Evolutionary conservation across 1,284 basidiomycete species (phyloP).

Genomic region (Leccinum holopus): DNA sequence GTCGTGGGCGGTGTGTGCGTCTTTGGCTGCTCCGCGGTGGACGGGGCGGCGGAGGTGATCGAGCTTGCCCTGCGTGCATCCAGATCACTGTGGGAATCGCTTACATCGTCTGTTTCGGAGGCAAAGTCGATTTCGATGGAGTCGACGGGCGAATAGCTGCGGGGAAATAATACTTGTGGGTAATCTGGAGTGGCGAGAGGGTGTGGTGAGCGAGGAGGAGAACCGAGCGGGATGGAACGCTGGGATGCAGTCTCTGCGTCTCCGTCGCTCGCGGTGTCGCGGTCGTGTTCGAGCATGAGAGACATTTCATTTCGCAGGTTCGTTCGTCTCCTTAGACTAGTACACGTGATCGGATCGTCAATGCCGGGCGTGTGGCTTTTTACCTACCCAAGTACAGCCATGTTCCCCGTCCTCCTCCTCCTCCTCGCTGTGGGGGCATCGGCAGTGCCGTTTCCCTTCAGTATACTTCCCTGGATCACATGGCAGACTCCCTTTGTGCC

Average conservation of each 20-base stretch:
- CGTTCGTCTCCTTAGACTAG: neutral
- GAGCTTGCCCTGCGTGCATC: slow-evolving; percentile 42
- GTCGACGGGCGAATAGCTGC: slow-evolving; percentile 46
- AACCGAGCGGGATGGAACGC: slow-evolving; percentile 71
- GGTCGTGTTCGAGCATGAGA: slow-evolving; percentile 2
- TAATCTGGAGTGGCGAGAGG: slow-evolving; percentile 34
- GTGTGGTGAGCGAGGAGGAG: slow-evolving; percentile 49
- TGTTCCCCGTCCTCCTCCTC: slow-evolving; percentile 5
- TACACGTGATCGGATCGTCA: slow-evolving; percentile 21
- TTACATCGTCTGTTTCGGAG: slow-evolving; percentile 53
- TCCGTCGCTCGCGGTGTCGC: slow-evolving; percentile 36
- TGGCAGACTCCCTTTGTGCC: slow-evolving; percentile 18
- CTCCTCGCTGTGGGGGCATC: slow-evolving; percentile 13
- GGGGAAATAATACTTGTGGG: slow-evolving; percentile 39
- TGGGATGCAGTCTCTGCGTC: slow-evolving; percentile 80
- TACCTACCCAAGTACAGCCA: neutral
- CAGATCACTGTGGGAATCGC: slow-evolving; percentile 40
- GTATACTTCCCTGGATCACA: slow-evolving; percentile 9
- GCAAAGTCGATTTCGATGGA: slow-evolving; percentile 53
- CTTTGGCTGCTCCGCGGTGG: slow-evolving; percentile 36
- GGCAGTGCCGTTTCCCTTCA: slow-evolving; percentile 25
- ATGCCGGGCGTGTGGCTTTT: neutral
- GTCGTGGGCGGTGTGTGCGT: slow-evolving; percentile 37
- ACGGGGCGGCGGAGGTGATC: slow-evolving; percentile 50
- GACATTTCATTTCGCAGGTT: neutral